phyloP scores from a whole-genome alignment of 371 early-diverging fungal species.

The Encephalitozoon intestinalis region DNA sequence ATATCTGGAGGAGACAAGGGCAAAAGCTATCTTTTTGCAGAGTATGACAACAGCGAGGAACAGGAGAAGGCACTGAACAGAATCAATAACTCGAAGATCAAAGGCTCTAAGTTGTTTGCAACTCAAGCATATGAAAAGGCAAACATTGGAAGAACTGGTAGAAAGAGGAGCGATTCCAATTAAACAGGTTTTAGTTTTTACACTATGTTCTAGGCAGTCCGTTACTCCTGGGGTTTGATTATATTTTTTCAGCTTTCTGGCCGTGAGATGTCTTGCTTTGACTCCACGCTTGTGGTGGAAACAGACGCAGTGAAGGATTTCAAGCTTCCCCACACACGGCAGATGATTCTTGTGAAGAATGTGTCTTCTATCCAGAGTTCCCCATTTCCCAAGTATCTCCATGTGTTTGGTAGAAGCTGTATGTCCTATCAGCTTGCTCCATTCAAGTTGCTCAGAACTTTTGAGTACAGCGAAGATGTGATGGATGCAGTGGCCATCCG shows the following conservation, averaged over 20 bases:
- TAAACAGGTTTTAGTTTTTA: background rate
- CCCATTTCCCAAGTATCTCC: slow-evolving; percentile 1
- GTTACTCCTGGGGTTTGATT: background rate
- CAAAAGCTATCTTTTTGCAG: slow-evolving; percentile 16
- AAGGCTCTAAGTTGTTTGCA: slow-evolving; percentile 3
- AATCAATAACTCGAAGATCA: slow-evolving; percentile 7
- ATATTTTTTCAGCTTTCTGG: background rate
- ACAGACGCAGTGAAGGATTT: background rate
- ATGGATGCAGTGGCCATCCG: background rate
- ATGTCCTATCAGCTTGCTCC: background rate
- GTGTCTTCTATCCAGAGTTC: background rate
- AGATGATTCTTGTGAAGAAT: background rate
- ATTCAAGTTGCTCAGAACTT: background rate
- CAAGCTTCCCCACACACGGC: background rate
- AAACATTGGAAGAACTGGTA: background rate
- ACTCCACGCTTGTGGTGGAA: background rate
- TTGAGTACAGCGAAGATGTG: background rate
- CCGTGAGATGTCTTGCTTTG: background rate
- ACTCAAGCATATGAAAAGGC: slow-evolving; percentile 17
- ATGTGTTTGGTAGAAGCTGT: background rate
- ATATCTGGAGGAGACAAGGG: slow-evolving; percentile 11
- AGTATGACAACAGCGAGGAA: slow-evolving; percentile 10
- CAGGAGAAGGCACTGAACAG: slow-evolving; percentile 7
- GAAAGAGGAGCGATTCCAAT: background rate
- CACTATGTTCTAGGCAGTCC: too few relatives aligned